These are phyloP conservation scores for Chlamydomonas sphaeroides DNA, from an alignment of 139 green algal species.

Conservation along the genomic window DNA sequence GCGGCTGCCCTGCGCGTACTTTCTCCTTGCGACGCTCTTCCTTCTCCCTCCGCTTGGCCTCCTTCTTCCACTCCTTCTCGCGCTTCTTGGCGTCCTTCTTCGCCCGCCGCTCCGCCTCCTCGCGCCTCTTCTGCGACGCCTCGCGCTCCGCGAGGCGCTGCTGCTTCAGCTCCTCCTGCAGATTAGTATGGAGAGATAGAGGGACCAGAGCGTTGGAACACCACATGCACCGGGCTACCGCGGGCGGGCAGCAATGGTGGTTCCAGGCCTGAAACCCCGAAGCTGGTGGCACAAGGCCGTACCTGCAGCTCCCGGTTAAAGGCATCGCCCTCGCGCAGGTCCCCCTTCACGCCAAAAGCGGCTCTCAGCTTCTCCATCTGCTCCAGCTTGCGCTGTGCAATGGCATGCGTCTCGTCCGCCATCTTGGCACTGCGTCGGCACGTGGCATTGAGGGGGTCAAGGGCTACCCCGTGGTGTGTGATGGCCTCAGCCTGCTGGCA, in stretches of 20 bases:
- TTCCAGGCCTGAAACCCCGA: too few relatives aligned
- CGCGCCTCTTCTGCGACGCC: background rate
- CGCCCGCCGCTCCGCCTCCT: background rate
- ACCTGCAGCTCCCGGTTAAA: conserved; percentile 91
- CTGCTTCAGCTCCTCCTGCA: conserved; percentile 38
- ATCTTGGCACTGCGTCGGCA: too few relatives aligned
- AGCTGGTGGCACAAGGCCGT: background rate
- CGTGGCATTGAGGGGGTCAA: too few relatives aligned
- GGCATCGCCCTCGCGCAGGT: conserved; percentile 88
- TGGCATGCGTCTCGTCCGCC: conserved; percentile 43
- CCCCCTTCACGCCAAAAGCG: conserved; percentile 72
- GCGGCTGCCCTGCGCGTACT: too few relatives aligned
- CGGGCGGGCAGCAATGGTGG: too few relatives aligned
- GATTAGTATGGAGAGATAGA: too few relatives aligned
- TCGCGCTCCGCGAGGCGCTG: conserved; percentile 40
- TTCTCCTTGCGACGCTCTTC: too few relatives aligned
- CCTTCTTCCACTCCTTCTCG: background rate
- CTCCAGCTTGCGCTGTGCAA: conserved; percentile 62
- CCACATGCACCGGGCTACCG: too few relatives aligned
- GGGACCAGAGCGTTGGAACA: too few relatives aligned
- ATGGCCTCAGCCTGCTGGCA: too few relatives aligned
- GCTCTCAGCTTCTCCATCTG: conserved; percentile 83
- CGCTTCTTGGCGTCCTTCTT: background rate
- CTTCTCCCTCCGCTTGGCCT: conserved; percentile 2
- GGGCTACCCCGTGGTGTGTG: too few relatives aligned